These are phyloP conservation scores for Fusarium acutatum DNA, from an alignment of 2,329 filamentous ascomycete genomes.

Conservation along the genomic window DNA sequence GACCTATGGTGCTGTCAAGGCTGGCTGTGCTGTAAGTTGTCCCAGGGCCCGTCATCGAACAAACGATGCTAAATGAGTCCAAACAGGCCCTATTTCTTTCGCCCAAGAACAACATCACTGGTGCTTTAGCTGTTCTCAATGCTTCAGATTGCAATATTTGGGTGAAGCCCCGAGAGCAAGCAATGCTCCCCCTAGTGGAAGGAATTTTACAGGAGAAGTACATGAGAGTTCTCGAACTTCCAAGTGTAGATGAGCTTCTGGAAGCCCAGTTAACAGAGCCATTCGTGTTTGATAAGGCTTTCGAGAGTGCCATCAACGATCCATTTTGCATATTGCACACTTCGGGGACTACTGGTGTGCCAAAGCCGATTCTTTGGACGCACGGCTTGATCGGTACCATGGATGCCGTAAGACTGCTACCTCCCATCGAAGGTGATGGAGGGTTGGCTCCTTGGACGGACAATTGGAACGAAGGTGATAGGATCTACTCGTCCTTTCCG, in stretches of 20 bases:
- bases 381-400: conserved; percentile 46
- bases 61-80: background rate
- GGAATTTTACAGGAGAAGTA: conserved; percentile 35
- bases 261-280: conserved; percentile 15
- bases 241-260: conserved; percentile 43
- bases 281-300: conserved; percentile 39
- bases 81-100: conserved; percentile 46
- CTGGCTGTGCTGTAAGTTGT: background rate
- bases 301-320: conserved; percentile 46
- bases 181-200: conserved; percentile 28
- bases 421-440: conserved; percentile 42
- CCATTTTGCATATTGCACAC: conserved; percentile 52
- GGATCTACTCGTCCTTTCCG: conserved; percentile 43
- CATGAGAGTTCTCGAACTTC: conserved; percentile 43
- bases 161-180: conserved; percentile 37
- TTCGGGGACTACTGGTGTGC: conserved; percentile 53
- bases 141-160: conserved; percentile 44
- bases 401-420: conserved; percentile 49
- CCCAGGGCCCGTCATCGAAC: background rate
- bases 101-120: conserved; percentile 46
- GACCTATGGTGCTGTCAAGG: background rate
- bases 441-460: conserved; percentile 39
- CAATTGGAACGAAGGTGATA: conserved; percentile 32
- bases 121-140: conserved; percentile 46
- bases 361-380: conserved; percentile 51